phyloP scores from a whole-genome alignment of 305 asterid species.

The Fraxinus greggii region DNA sequence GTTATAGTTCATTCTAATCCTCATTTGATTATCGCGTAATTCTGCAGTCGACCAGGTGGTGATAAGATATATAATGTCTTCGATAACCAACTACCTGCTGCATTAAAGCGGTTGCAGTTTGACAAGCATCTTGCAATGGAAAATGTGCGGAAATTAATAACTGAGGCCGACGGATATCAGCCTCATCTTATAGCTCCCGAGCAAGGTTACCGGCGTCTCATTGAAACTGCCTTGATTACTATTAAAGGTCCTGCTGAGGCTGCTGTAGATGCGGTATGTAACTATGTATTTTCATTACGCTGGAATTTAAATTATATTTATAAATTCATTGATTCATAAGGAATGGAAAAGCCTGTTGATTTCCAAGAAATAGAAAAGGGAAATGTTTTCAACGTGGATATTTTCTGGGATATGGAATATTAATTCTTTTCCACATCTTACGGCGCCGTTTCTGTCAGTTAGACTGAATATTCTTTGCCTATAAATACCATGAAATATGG shows the following conservation, averaged over 20 bases:
- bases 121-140: conserved; percentile 79
- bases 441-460: background rate
- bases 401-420: background rate
- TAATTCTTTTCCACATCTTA: background rate
- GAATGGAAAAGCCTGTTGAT: background rate
- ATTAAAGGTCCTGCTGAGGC: conserved; percentile 84
- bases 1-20: background rate
- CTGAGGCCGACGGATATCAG: conserved; percentile 84
- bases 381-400: background rate
- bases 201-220: conserved; percentile 77
- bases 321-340: background rate
- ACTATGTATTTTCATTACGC: background rate
- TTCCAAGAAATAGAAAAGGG: background rate
- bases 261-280: conserved; percentile 70
- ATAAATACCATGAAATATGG: background rate
- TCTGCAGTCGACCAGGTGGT: conserved; percentile 78
- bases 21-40: conserved; percentile 5
- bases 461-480: background rate
- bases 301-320: conserved; percentile 7
- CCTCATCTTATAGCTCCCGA: conserved; percentile 87
- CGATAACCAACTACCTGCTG: conserved; percentile 76
- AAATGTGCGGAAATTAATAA: conserved; percentile 67
- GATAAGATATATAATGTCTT: conserved; percentile 68
- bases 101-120: conserved; percentile 71
- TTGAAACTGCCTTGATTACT: conserved; percentile 60